phyloP scores from a whole-genome alignment of 2,329 filamentous ascomycete species.

The Rhynchosporium agropyri region DNA sequence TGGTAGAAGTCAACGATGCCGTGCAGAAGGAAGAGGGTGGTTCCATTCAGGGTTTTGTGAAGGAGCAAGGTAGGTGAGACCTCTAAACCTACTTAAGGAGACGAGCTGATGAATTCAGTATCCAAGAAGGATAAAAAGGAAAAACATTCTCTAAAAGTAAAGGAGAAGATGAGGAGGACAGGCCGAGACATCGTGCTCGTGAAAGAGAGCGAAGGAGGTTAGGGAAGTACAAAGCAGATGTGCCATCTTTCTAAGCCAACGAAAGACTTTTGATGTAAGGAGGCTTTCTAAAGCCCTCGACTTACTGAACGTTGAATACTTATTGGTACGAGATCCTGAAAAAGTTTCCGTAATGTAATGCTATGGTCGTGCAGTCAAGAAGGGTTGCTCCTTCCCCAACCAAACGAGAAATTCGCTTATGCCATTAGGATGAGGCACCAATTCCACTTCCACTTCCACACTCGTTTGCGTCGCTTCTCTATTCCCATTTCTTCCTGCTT shows the following conservation, averaged over 20 bases:
- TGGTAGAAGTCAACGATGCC: slow-evolving; percentile 9
- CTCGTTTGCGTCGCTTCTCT: background rate
- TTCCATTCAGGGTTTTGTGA: background rate
- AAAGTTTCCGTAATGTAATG: too few species aligned
- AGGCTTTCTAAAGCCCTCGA: background rate
- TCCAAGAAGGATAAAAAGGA: background rate
- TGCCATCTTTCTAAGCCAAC: background rate
- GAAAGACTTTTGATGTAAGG: too few species aligned
- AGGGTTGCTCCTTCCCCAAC: background rate
- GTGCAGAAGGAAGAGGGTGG: slow-evolving; percentile 8
- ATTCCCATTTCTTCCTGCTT: background rate
- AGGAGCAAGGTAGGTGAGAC: background rate
- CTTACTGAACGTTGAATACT: background rate
- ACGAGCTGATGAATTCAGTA: background rate
- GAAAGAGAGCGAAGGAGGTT: slow-evolving; percentile 4
- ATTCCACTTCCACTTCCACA: background rate
- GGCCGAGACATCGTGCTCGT: background rate
- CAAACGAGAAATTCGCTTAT: background rate
- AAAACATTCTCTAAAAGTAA: background rate
- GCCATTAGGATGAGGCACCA: background rate
- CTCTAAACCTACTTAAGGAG: too few species aligned
- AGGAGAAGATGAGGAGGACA: slow-evolving; percentile 3
- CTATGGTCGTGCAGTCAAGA: background rate
- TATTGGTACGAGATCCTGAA: too few species aligned
- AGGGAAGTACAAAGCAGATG: background rate